Percentiles rank a stretch among this genome's conserved stretches.
These are phyloP conservation scores for Tulasnella calospora DNA, from an alignment of 768 basidiomycete species.

Conservation along the genomic window DNA sequence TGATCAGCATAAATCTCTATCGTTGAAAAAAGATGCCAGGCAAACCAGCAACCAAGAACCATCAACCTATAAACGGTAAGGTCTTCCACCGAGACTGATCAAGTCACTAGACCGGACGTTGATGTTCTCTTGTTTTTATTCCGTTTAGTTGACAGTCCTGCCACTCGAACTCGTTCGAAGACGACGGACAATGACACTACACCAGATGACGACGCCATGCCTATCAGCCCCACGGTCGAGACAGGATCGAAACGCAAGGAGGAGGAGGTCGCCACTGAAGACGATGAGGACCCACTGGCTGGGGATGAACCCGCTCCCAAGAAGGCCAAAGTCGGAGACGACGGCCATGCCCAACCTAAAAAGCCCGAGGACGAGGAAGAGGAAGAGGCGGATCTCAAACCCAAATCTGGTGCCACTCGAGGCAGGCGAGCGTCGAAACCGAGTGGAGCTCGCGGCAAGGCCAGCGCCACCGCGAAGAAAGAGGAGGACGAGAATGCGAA, in stretches of 20 bases:
- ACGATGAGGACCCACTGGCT: not conserved
- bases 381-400: not conserved
- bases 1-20: not conserved
- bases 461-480: not conserved
- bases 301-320: constrained; percentile 1
- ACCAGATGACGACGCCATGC: not conserved
- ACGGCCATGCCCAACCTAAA: not conserved
- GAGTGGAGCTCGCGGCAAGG: not conserved
- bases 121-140: not conserved
- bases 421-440: not conserved
- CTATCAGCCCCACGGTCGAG: not conserved
- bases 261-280: not conserved
- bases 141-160: not conserved
- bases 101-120: not conserved
- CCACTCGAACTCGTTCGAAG: constrained; percentile 7
- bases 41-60: not conserved
- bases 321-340: constrained; percentile 16
- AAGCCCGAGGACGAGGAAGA: not conserved
- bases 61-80: not conserved
- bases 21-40: not conserved
- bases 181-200: not conserved
- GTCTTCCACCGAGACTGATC: not conserved
- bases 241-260: not conserved
- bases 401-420: not conserved
- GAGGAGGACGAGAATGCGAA: not conserved